Evolutionary conservation across 169 alveolate genomes (phyloP).

Genomic region (Cryptosporidium sp.): DNA sequence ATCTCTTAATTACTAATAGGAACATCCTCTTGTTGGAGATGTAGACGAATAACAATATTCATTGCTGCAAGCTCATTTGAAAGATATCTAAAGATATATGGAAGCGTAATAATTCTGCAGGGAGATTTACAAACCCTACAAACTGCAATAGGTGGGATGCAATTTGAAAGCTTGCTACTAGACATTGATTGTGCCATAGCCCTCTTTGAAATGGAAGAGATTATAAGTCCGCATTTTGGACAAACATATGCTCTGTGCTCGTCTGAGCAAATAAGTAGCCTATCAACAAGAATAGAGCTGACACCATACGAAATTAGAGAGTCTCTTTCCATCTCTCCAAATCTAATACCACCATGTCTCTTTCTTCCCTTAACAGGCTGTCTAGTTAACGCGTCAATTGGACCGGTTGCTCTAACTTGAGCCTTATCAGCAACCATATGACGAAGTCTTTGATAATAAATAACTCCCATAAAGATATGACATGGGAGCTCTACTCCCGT

Average conservation of each 20-base stretch:
- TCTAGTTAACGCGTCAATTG: constrained; percentile 96
- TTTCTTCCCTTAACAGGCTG: constrained; percentile 99
- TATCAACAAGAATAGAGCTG: constrained; percentile 95
- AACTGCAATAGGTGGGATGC: constrained; percentile 82
- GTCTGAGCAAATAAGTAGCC: constrained; percentile 97
- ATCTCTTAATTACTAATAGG: constrained; percentile 61
- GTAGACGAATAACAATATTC: constrained; percentile 85
- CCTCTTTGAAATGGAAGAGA: constrained; percentile 87
- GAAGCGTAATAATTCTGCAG: constrained; percentile 89
- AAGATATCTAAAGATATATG: constrained; percentile 92
- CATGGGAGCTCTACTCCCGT: constrained; percentile 96
- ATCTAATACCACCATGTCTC: constrained; percentile 99
- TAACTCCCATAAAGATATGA: constrained; percentile 98
- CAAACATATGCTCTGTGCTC: constrained; percentile 98
- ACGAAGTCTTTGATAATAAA: constrained; percentile 98
- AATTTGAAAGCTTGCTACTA: constrained; percentile 78
- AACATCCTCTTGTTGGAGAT: constrained; percentile 78
- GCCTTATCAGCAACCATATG: constrained; percentile 99
- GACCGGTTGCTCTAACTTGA: constrained; percentile 98
- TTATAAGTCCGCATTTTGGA: constrained; percentile 96
- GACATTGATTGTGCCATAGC: constrained; percentile 42
- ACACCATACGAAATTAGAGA: constrained; percentile 99
- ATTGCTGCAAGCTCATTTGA: constrained; percentile 93
- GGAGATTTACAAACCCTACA: constrained; percentile 89
- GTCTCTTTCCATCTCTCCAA: constrained; percentile 99